Base-by-base conservation (phyloP, 345 rosid species). In the Excoecaria agallocha region DNA sequence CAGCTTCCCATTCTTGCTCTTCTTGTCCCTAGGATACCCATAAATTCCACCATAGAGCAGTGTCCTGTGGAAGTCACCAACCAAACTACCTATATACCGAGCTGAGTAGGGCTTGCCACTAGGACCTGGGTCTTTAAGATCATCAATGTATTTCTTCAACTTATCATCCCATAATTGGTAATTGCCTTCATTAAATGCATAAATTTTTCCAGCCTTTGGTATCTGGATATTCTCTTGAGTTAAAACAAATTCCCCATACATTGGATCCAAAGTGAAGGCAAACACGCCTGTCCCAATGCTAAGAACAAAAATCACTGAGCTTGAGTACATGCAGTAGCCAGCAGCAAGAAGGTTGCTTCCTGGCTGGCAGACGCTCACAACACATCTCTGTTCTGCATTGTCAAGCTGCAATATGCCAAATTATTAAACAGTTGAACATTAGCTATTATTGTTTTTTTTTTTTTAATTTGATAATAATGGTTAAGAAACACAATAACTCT, bases 321-420 rank as follows among this genome's bases (percentile, higher is more conserved):
- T 94, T 1, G 98, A 94, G 78, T 94, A 92, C 97, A 92, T 91
- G 87, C 97, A 92, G 80, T 94, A 94, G 35, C 97, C 98, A 2
- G 98, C 97, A 15, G 95, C 96, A 46, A 94, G 83, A 39, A 94
- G 92, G 82, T 92, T 94, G 84, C 76, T 88, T 78, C 98, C 96
- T 43, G 98, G 98, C 64, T 94, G 98, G 78, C 98, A 94, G 77
- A 94, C 98, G 55, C 81, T 91, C 70, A 92, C 91, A 20, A 89
- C 82, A 71, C 97, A 92, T 71, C 88, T 89, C 85, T 87, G 85
- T 77, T 85, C 86, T 39, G 59, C 70, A 12, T 77, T 19, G 49
- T 69, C 95, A 57, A 94, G 95, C 98, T 91, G 88, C 85, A 81
- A 66, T 41, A 65, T 13, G 41, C 71, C 60, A 74, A 63, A 49